Evolutionary conservation across 192 early-diverging fungal genomes (phyloP).

Genomic region (Chytriomyces sp.): DNA sequence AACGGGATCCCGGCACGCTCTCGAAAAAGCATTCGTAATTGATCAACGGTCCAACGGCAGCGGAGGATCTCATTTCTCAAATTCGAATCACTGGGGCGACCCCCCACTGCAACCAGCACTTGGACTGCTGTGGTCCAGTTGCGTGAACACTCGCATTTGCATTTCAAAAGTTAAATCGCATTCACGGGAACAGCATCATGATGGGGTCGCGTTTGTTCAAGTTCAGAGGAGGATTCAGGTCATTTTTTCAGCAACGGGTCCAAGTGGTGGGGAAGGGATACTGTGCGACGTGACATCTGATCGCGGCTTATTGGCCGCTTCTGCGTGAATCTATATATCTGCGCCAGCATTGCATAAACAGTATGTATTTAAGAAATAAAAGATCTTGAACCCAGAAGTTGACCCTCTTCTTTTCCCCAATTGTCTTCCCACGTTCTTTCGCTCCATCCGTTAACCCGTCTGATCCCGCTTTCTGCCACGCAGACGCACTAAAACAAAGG

Average conservation of each 20-base stretch:
- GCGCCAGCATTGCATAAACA: background rate
- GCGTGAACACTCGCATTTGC: slow-evolving; percentile 29
- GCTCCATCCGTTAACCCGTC: background rate
- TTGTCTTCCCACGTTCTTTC: background rate
- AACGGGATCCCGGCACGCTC: background rate
- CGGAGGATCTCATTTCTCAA: background rate
- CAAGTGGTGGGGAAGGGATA: slow-evolving; percentile 16
- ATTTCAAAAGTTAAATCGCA: slow-evolving; percentile 9
- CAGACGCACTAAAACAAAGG: slow-evolving; percentile 11
- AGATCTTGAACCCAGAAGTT: background rate
- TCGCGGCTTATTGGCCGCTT: background rate
- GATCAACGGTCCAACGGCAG: background rate
- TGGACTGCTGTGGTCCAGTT: slow-evolving; percentile 33
- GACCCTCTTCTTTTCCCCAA: too few species aligned
- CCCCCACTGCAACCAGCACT: slow-evolving; percentile 19
- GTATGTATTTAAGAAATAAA: background rate
- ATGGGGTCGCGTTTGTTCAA: background rate
- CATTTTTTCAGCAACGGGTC: slow-evolving; percentile 9
- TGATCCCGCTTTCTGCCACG: slow-evolving; percentile 29
- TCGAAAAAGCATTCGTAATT: slow-evolving; percentile 15
- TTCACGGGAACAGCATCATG: background rate
- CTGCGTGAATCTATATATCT: background rate
- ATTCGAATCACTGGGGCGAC: background rate
- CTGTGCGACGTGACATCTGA: slow-evolving; percentile 34
- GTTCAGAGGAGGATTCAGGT: background rate